A percentile compares a stretch with the other conserved stretches of the same genome.
phyloP scores from a whole-genome alignment of 2,329 filamentous ascomycete species.

The Diaporthe eres region DNA sequence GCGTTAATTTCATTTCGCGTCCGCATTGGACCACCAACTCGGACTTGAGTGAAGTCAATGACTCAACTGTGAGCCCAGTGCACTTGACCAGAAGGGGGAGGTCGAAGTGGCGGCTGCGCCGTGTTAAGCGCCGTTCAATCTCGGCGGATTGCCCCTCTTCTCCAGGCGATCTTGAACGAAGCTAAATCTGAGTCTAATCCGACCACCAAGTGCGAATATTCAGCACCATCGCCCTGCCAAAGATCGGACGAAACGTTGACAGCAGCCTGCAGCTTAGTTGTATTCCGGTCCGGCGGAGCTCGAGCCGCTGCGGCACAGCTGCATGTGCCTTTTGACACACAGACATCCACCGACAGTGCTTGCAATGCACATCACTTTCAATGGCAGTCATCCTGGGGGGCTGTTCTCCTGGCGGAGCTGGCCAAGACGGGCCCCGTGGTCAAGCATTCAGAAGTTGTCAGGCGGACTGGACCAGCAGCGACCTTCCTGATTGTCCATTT shows the following conservation, averaged over 20 bases:
- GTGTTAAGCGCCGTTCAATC: conserved; percentile 23
- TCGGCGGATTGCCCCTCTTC: neutral
- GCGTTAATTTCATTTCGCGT: neutral
- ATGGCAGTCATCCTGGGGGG: neutral
- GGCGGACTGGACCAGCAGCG: neutral
- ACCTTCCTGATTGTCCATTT: conserved; percentile 18
- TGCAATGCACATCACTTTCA: neutral
- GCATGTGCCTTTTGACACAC: neutral
- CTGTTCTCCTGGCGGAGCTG: neutral
- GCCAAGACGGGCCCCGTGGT: conserved; percentile 2
- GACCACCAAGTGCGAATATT: neutral
- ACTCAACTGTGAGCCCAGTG: conserved; percentile 1
- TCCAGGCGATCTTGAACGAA: neutral
- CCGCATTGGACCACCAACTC: neutral
- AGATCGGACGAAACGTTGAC: neutral
- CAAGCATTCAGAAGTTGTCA: conserved; percentile 4
- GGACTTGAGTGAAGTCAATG: conserved; percentile 3
- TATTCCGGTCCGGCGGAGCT: neutral
- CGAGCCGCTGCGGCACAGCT: neutral
- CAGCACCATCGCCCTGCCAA: neutral
- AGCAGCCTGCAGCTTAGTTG: neutral
- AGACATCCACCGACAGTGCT: neutral
- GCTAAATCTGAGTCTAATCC: conserved; percentile 30
- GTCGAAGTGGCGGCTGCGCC: conserved; percentile 27
- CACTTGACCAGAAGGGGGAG: conserved; percentile 37